A percentile compares a stretch with the other conserved stretches of the same genome.
phyloP scores from a whole-genome alignment of 169 alveolate genomes.

The Plasmodium gonderi region DNA sequence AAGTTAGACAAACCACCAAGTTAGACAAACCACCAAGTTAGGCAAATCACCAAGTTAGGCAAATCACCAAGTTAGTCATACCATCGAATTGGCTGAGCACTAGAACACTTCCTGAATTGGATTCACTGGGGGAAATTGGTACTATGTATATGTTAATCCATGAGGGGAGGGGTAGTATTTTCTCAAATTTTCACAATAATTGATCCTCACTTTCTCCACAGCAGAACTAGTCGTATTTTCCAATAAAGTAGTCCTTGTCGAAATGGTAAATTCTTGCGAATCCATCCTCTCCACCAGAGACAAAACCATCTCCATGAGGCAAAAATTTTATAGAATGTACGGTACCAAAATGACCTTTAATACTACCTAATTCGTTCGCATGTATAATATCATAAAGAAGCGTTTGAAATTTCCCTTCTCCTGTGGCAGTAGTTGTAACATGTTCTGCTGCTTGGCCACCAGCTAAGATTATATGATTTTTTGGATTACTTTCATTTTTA shows the following conservation, averaged over 20 bases:
- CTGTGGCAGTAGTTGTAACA: constrained; percentile 92
- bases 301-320: constrained; percentile 94
- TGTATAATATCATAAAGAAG: constrained; percentile 91
- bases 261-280: constrained; percentile 93
- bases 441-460: constrained; percentile 94
- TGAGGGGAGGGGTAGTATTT: too few species aligned
- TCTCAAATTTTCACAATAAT: too few species aligned
- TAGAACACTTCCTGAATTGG: too few species aligned
- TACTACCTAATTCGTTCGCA: constrained; percentile 93
- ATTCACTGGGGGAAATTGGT: too few species aligned
- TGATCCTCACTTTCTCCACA: neutral
- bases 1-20: too few species aligned
- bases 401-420: constrained; percentile 96
- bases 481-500: constrained; percentile 79
- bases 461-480: constrained; percentile 89
- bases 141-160: too few species aligned
- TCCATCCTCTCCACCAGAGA: constrained; percentile 97
- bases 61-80: too few species aligned
- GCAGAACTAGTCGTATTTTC: constrained; percentile 75
- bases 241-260: constrained; percentile 92
- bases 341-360: constrained; percentile 97
- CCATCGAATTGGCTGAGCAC: too few species aligned
- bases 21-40: too few species aligned
- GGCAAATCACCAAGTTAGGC: too few species aligned
- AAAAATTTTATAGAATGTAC: constrained; percentile 92